Evolutionary conservation across 2,329 filamentous ascomycete species (phyloP), one percentile per base, ranked within the genome.

Genomic region (Fusarium duplospermum): DNA sequence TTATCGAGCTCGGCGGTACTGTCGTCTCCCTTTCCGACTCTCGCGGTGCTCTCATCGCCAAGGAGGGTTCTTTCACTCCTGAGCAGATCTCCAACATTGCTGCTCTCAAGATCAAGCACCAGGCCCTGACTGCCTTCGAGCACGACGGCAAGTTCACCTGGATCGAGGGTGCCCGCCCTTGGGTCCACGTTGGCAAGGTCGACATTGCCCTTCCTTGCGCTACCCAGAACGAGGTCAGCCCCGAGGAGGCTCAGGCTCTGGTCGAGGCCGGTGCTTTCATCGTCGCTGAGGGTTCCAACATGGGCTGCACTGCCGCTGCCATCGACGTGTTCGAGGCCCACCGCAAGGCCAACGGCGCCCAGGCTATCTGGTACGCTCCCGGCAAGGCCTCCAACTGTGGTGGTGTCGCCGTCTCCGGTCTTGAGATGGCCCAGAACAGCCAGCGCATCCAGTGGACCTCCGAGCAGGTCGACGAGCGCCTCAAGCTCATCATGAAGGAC

Each of bases 361-460:
- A 86, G 8, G 91, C 94, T 70, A 91, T 98, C 84, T 99, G 96
- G 96, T 98, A 98, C 85, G 96, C 93, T 20, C 96, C 96, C 60
- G 96, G 94, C 78, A 98, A 98, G 91, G 96, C 96, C 35, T 94
- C 96, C 87, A 98, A 98, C 88, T 95, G 94, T 77, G 96, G 96
- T 84, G 96, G 96, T 89, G 96, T 98, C 67, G 96, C 96, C 66
- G 96, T 99, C 45, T 98, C 95, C 4, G 96, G 96, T 79, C 91
- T 99, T 52, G 96, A 99, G 90, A 99, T 99, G 96, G 95, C 96
- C 9, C 96, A 99, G 91, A 98, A 99, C 91, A 96, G 93, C 76
- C 86, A 92, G 84, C 93, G 96, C 70, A 88, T 98, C 76, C 89
- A 86, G 81, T 99, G 96, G 96, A 93, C 94, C 31, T 81, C 88